Base-by-base conservation (phyloP, 352 stramenopile genomes). In the Globisporangium mamillatum region DNA sequence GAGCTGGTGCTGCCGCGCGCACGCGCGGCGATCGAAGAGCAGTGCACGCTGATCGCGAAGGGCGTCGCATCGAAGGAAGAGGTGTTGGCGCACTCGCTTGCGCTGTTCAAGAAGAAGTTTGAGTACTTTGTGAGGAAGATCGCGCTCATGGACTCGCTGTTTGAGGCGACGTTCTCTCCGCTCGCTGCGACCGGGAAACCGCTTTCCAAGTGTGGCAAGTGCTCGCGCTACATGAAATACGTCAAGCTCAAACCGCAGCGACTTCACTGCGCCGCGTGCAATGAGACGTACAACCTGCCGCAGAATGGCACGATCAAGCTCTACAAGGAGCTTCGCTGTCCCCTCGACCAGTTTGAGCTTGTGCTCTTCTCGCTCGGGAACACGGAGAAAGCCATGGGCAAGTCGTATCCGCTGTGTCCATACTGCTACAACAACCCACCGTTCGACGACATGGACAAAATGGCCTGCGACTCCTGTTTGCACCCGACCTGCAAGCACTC, bases 41-140 rank as follows among this genome's bases (percentile, higher is more conserved):
- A 95, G 68, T 96, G 84, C 66, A 87, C 84, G 48, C 79, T 82
- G 61, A 94, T 97, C 73, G 82, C 87, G 1, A 89, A 86, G 57
- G 88, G 90, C 24, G 64, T 88, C 36, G 78, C 81, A 14, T 73
- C 56, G 8, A 79, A 81, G 38, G 12, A 46, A 24, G 64, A 77
- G 7, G 74, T 88, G 20, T 50, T 88, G 38, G 77, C 71, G 20
- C 68, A 80, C 22, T 79, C 77, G 20, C 44, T 89, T 10, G 38
- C 63, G 12, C 67, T 78, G 36, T 89, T 89, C 67, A 66, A 73
- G 41, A 64, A 66, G 38, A 88, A 89, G n/a, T 82, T 88, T 50
- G 64, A 73, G 18, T 84, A 76, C 53, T 88, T 88, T 60, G 82
- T 92, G 18, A 69, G 86, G 16, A 75, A 80, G 46, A 81, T 81